Conservation (phyloP, 441 rosid genomes). For the Breynia disticha region DNA sequence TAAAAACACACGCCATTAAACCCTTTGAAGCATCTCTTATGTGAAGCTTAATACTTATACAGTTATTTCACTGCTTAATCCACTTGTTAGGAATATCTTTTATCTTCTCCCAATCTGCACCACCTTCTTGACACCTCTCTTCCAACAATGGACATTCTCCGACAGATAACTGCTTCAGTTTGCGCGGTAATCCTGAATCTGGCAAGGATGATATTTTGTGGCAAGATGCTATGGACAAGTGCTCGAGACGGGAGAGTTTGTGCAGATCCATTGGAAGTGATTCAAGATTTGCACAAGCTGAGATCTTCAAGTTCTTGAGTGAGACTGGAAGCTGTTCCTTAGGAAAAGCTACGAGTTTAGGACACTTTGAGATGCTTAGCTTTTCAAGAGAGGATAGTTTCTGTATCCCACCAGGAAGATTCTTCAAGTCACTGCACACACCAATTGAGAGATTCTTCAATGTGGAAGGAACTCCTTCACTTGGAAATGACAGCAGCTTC, state of each 20-base stretch:
- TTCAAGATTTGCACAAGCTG: not conserved
- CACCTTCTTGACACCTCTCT: constrained; percentile 15
- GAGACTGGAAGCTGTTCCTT: constrained; percentile 13
- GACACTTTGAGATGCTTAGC: constrained; percentile 10
- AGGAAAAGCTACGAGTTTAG: not conserved
- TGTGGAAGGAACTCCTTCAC: constrained; percentile 8
- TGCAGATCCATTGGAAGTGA: not conserved
- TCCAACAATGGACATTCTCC: constrained; percentile 14
- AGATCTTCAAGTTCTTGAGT: not conserved
- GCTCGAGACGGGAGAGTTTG: not conserved
- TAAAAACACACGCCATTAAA: too few relatives aligned
- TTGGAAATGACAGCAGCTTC: constrained; percentile 10
- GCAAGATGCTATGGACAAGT: constrained; percentile 10
- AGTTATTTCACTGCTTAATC: not conserved
- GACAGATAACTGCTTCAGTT: constrained; percentile 14
- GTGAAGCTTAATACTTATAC: not conserved
- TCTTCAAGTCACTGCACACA: constrained; percentile 14
- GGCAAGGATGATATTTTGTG: constrained; percentile 18
- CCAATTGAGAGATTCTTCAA: constrained; percentile 14
- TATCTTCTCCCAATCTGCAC: constrained; percentile 24
- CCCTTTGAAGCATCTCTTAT: not conserved
- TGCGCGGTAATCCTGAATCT: constrained; percentile 10
- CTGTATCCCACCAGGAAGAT: constrained; percentile 11
- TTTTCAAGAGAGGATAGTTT: constrained; percentile 8
- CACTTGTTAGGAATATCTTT: constrained; percentile 14